Conservation (phyloP, 1,284 basidiomycete genomes). For the Austroboletus novae-zelandiae region DNA sequence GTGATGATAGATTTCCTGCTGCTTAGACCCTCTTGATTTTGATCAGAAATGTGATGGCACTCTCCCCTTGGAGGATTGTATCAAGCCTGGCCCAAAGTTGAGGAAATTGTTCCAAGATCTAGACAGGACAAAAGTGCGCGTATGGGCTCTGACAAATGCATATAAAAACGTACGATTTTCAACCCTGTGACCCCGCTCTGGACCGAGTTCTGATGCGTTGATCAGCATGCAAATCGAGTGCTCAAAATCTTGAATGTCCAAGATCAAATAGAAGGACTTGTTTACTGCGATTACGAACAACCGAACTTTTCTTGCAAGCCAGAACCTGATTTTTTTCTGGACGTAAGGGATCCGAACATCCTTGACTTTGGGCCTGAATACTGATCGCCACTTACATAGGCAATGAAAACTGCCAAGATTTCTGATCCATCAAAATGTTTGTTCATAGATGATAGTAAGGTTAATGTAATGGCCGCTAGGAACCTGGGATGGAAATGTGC, state of each 20-base stretch:
- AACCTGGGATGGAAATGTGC: slow-evolving; percentile 72
- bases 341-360: slow-evolving; percentile 40
- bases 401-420: slow-evolving; percentile 58
- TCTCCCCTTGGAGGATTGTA: slow-evolving; percentile 79
- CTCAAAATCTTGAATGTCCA: slow-evolving; percentile 71
- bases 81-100: slow-evolving; percentile 62
- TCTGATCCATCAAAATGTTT: slow-evolving; percentile 65
- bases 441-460: slow-evolving; percentile 72
- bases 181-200: background rate
- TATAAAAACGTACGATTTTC: slow-evolving; percentile 62
- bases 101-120: slow-evolving; percentile 75
- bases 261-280: slow-evolving; percentile 76
- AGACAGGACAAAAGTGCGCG: slow-evolving; percentile 73
- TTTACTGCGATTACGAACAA: slow-evolving; percentile 78
- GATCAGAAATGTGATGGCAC: slow-evolving; percentile 82
- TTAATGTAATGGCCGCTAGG: slow-evolving; percentile 65
- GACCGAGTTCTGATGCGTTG: slow-evolving; percentile 6
- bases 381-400: slow-evolving; percentile 39
- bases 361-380: slow-evolving; percentile 3
- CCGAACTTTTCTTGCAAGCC: slow-evolving; percentile 82
- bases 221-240: slow-evolving; percentile 79
- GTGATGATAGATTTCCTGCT: slow-evolving; percentile 1
- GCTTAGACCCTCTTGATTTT: slow-evolving; percentile 80
- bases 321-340: slow-evolving; percentile 64
- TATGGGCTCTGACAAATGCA: slow-evolving; percentile 83